Percentiles rank a stretch among this genome's conserved stretches.
These are phyloP conservation scores for Cardamine chenopodiifolia DNA, from an alignment of 345 rosid genomes.

Conservation along the genomic window DNA sequence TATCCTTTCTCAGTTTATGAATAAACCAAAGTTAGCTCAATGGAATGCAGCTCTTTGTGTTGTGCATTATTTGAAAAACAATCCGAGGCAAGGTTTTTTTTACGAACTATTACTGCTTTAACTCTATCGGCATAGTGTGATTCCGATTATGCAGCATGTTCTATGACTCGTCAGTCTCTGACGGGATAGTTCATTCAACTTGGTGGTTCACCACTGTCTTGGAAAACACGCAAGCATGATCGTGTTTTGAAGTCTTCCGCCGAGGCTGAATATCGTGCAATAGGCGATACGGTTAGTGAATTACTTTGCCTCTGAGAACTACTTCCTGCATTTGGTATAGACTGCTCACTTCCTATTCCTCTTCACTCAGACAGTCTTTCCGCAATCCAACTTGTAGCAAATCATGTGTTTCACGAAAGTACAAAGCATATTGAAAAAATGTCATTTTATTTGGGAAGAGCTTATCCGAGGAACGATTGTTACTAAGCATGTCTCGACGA, in stretches of 20 bases:
- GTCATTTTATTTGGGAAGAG: not conserved
- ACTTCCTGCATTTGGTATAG: no score
- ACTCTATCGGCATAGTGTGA: fast-evolving
- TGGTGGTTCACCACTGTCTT: fast-evolving
- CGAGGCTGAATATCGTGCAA: not conserved
- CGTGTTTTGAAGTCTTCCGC: fast-evolving
- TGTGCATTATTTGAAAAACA: not conserved
- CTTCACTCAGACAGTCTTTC: no score
- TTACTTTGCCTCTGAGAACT: no score
- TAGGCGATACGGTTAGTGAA: no score
- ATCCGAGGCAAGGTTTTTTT: not conserved
- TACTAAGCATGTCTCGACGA: not conserved
- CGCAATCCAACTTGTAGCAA: no score
- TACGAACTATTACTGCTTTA: no score
- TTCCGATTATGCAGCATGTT: fast-evolving
- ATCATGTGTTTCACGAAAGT: no score
- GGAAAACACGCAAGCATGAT: not conserved
- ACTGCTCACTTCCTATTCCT: no score
- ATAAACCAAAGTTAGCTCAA: fast-evolving
- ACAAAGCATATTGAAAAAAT: not conserved
- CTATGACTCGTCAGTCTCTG: fast-evolving
- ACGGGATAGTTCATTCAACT: not conserved
- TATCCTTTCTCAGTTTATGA: not conserved
- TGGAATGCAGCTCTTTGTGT: not conserved
- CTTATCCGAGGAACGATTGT: not conserved